Base-by-base conservation (phyloP, 2,329 filamentous ascomycete genomes). In the Talaromyces rugulosus region DNA sequence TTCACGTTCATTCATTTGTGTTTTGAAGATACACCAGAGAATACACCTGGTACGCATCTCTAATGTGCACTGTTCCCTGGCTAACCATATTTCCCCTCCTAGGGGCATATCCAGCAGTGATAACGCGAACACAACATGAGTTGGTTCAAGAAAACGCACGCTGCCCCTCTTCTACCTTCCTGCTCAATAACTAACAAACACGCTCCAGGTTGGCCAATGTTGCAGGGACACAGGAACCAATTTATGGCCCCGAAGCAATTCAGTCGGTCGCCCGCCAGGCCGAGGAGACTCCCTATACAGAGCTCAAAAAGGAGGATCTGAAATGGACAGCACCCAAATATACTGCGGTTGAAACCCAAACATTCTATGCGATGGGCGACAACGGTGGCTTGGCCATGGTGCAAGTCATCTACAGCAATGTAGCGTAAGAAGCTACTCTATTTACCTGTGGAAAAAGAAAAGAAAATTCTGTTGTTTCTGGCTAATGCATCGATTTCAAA, bases 351-450 rank as follows among this genome's bases (percentile, higher is more conserved):
- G 95, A 99, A 83, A 97, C 92, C 33, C 90, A 97, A 81, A 92
- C 85, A 65, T 99, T 97, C 81, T 99, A 99, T 81, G 80, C 97
- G 72, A 88, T 88, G 77, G 83, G 89, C 61, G 90, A 96, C 65
- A 86, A 82, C 63, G 95, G 95, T 57, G 83, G 88, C 66, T 77
- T 93, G 66, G 91, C 85, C 59, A 85, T 96, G 77, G 87, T 86
- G 64, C 95, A 99, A 83, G 85, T 98, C 78, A 96, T 99, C 76
- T 96, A 98, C 83, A 98, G 91, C 82, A 97, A 96, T 79, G 90
- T 99, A 75, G 89, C 87, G 93, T 97, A 87, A 78, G 89, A 68
- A 31, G 60, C 23, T 27, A 30, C 12, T 36, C 50, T 56, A 28
- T 53, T 16, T 58, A 31, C 9, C 4, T 47, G 11, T 3, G 23